Evolutionary conservation across 805 yeast genomes (phyloP), one percentile per base, ranked within the genome.

Genomic region (Komagataella phaffii): DNA sequence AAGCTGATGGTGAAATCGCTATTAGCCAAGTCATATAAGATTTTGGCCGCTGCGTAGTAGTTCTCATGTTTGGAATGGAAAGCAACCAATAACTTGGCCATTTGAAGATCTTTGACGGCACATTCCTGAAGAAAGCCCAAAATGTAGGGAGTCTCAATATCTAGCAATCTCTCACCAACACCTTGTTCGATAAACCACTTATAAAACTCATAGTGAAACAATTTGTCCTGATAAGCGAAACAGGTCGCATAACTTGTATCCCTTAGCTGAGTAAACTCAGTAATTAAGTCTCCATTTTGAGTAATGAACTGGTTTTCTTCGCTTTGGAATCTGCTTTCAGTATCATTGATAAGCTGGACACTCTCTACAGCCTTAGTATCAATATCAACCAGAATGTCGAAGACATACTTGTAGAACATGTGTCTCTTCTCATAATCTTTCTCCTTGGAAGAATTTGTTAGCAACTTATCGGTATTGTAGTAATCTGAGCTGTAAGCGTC

Each of bases 121-220:
- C 77, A 79, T 59, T 81, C 86, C 57, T 81, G 81, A 61, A 93
- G 75, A 59, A 86, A 93, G 24, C 84, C 80, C 54, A 88, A 71
- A 44, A 93, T 79, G 60, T 73, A 91, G 10, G 90, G 86, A 0
- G 97, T 88, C 51, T 87, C 85, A 52, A 91, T 75, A 48, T 84
- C 87, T 53, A 91, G 71, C 47, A 93, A 69, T 55, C 86, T 79
- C 52, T 85, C 93, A 54, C 87, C 83, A 24, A 81, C 76, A 3
- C 88, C 90, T 60, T 86, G 87, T 47, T 74, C 68, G 40, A 88
- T 83, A 58, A 88, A 82, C 97, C 98, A 93, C 63, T 88, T 91
- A 65, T 93, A 93, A 56, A 93, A 77, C 56, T 87, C 86, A 66
- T 83, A 88, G 57, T 93, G 99, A 75, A 93, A 93, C n/a, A 81